Conservation (phyloP, 2,329 filamentous ascomycete genomes). For the Graphilbum ipis-grandicollis region DNA sequence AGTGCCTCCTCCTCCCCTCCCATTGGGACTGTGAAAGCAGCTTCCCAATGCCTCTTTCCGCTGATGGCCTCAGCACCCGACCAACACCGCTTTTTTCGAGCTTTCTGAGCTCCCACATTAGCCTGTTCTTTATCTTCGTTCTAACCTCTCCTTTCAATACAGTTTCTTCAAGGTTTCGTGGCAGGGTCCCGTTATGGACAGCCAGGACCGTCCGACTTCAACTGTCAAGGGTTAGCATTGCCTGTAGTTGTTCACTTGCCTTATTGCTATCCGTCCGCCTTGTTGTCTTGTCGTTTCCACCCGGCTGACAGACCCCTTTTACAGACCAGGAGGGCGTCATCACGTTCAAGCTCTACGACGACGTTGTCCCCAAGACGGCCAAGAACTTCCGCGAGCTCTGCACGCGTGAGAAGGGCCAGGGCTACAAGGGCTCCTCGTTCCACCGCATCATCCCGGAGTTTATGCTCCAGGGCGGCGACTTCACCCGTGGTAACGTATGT, state of each 20-base stretch:
- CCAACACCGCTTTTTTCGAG: too few species aligned
- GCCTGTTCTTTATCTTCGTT: background rate
- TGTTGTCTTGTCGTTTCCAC: background rate
- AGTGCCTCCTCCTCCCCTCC: conserved; percentile 17
- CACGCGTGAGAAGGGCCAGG: conserved; percentile 65
- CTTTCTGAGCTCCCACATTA: background rate
- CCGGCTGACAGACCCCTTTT: background rate
- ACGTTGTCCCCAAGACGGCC: conserved; percentile 73
- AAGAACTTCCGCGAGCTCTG: conserved; percentile 75
- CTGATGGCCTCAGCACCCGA: too few species aligned
- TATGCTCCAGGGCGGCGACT: conserved; percentile 95
- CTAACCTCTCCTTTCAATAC: conserved; percentile 1
- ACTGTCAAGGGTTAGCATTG: conserved; percentile 39
- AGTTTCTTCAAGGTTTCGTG: conserved; percentile 59
- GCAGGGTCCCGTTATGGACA: conserved; percentile 54
- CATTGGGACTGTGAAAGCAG: background rate
- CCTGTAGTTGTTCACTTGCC: too few species aligned
- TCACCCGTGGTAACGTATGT: conserved; percentile 79
- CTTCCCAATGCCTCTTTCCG: conserved; percentile 1
- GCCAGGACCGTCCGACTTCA: conserved; percentile 34
- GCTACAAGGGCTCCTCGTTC: conserved; percentile 71
- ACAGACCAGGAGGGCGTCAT: conserved; percentile 61
- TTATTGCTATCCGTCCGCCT: too few species aligned
- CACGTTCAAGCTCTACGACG: conserved; percentile 67
- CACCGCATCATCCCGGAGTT: conserved; percentile 86